These are phyloP conservation scores for Phytopythium delawarense DNA, from an alignment of 352 stramenopile species.

Conservation along the genomic window DNA sequence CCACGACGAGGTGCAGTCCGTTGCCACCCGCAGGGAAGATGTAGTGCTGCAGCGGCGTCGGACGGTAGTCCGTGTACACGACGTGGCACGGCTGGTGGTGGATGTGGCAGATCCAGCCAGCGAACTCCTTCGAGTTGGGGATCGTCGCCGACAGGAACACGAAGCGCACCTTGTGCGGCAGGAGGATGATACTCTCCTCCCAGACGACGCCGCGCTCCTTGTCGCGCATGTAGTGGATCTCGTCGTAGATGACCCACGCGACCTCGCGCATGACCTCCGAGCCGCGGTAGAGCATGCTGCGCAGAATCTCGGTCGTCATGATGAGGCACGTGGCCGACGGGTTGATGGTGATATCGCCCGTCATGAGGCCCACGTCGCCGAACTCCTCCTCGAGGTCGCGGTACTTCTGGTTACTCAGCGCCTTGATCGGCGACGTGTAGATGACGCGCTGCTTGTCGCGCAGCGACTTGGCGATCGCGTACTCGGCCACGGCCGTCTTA, in stretches of 20 bases:
- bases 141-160: constrained; percentile 99
- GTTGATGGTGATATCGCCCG: constrained; percentile 99
- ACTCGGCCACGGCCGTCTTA: constrained; percentile 97
- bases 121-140: constrained; percentile 97
- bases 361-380: constrained; percentile 98
- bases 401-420: constrained; percentile 99
- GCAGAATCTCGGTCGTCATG: constrained; percentile 98
- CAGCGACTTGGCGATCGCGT: constrained; percentile 98
- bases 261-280: constrained; percentile 98
- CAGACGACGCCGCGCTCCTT: constrained; percentile 97
- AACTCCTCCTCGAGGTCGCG: constrained; percentile 95
- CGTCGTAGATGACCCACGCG: constrained; percentile 99
- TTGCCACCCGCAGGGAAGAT: constrained; percentile 96
- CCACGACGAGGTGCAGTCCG: constrained; percentile 98
- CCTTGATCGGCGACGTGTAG: constrained; percentile 99
- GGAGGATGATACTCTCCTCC: constrained; percentile 99
- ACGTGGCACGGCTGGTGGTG: constrained; percentile 99
- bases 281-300: constrained; percentile 98
- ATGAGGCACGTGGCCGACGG: constrained; percentile 97
- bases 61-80: constrained; percentile 99
- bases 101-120: constrained; percentile 97
- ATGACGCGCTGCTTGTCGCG: constrained; percentile 92
- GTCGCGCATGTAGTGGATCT: constrained; percentile 99
- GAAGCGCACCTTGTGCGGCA: constrained; percentile 98
- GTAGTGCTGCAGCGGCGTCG: constrained; percentile 98